A percentile compares a stretch with the other conserved stretches of the same genome.
phyloP scores from a whole-genome alignment of 2,329 filamentous ascomycete species.

The Apiospora phragmitis region DNA sequence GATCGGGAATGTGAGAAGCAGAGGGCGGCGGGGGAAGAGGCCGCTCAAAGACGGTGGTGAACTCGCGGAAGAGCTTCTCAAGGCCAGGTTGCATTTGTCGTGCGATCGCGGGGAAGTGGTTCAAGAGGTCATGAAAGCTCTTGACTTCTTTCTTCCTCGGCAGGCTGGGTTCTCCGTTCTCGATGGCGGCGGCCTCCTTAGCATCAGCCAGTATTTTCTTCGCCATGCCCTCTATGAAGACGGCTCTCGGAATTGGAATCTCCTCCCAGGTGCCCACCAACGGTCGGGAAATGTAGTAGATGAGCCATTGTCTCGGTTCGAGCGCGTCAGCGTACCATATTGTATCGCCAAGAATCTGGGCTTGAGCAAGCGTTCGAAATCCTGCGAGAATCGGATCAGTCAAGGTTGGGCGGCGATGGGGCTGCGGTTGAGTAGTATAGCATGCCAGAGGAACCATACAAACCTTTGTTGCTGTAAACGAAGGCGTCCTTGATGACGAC shows the following conservation, averaged over 20 bases:
- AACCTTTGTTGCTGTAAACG: constrained; percentile 96
- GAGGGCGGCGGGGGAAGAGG: constrained; percentile 76
- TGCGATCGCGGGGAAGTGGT: constrained; percentile 92
- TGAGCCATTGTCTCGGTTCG: constrained; percentile 89
- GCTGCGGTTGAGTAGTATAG: neutral
- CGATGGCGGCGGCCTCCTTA: constrained; percentile 36
- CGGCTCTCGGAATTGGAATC: constrained; percentile 67
- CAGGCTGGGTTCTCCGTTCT: constrained; percentile 45
- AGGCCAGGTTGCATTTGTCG: constrained; percentile 93
- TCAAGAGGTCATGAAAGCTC: constrained; percentile 85
- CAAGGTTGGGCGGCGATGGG: neutral
- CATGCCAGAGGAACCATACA: constrained; percentile 18
- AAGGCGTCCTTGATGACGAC: constrained; percentile 92
- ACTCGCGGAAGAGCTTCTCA: constrained; percentile 87
- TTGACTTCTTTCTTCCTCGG: constrained; percentile 87
- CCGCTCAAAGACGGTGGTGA: constrained; percentile 81
- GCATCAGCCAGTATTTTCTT: constrained; percentile 39
- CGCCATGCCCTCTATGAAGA: constrained; percentile 49
- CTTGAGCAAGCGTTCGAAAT: constrained; percentile 89
- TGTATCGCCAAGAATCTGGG: constrained; percentile 78
- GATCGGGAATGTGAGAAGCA: constrained; percentile 59
- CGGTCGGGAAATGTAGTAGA: constrained; percentile 93
- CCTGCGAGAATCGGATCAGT: neutral
- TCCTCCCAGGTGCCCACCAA: constrained; percentile 83
- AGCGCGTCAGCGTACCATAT: constrained; percentile 89